Percentiles rank a stretch among this genome's conserved stretches.
Evolutionary conservation across 2,329 filamentous ascomycete species (phyloP).

Genomic region (Talaromyces atroroseus): DNA sequence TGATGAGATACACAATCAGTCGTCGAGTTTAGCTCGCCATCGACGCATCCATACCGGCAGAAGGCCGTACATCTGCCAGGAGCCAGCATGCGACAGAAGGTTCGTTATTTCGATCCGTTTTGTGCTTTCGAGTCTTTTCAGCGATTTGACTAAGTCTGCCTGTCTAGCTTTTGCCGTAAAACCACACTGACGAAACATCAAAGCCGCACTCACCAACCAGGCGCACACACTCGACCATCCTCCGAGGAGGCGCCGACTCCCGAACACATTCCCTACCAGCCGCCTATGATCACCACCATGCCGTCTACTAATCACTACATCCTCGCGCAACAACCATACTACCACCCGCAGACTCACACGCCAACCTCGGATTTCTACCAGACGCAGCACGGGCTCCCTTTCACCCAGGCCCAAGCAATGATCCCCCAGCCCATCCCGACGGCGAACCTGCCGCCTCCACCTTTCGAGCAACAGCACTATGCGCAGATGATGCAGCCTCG

Average conservation of each 20-base stretch:
- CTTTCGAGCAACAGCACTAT: constrained; percentile 24
- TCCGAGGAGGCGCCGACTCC: constrained; percentile 31
- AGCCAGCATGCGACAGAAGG: constrained; percentile 36
- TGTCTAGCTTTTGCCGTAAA: constrained; percentile 35
- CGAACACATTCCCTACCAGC: constrained; percentile 31
- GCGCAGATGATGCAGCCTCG: constrained; percentile 30
- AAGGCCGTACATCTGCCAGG: constrained; percentile 36
- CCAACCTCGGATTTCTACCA: constrained; percentile 34
- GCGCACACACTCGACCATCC: constrained; percentile 27
- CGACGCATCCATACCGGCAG: constrained; percentile 38
- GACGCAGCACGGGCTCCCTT: constrained; percentile 23
- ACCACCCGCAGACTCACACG: constrained; percentile 25
- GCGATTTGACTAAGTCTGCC: background rate
- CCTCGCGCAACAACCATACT: constrained; percentile 32
- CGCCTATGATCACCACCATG: constrained; percentile 24
- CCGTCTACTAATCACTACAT: constrained; percentile 32
- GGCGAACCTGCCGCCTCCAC: constrained; percentile 17
- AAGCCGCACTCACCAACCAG: constrained; percentile 34
- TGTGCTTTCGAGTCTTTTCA: background rate
- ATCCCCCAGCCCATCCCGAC: constrained; percentile 27
- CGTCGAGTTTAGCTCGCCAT: constrained; percentile 37
- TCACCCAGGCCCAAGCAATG: constrained; percentile 27
- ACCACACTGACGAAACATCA: constrained; percentile 39
- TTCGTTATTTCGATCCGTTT: constrained; percentile 15
- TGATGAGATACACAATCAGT: constrained; percentile 20